Conservation (phyloP, 495 filamentous ascomycete genomes). For the Tuber borchii region DNA sequence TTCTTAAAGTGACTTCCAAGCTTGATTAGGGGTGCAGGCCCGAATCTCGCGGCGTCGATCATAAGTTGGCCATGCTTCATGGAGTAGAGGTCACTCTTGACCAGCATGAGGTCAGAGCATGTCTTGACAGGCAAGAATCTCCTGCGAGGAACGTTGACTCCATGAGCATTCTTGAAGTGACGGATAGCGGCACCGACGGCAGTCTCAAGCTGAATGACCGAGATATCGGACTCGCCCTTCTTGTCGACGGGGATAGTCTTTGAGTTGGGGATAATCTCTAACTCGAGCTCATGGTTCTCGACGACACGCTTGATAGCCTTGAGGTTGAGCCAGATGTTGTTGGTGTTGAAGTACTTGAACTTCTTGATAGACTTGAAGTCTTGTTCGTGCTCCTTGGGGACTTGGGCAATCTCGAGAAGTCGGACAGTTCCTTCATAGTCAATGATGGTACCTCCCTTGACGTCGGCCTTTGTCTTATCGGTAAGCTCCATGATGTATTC, state of each 20-base stretch:
- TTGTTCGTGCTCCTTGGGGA: conserved; percentile 99
- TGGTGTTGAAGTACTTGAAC: conserved; percentile 99
- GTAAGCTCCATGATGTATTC: conserved; percentile 99
- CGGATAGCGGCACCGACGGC: conserved; percentile 97
- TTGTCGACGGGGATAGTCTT: conserved; percentile 98
- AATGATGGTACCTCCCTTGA: conserved; percentile 99
- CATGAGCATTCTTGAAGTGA: conserved; percentile 96
- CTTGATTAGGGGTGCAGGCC: conserved; percentile 98
- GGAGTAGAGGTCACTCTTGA: conserved; percentile 99
- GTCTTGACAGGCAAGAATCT: conserved; percentile 99
- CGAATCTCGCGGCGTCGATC: conserved; percentile 92
- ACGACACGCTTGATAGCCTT: conserved; percentile 97
- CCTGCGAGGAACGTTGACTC: conserved; percentile 95
- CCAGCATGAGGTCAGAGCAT: conserved; percentile 97
- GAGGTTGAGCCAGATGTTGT: conserved; percentile 99
- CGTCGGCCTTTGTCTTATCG: conserved; percentile 99
- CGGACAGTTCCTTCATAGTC: conserved; percentile 95
- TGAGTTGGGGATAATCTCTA: conserved; percentile 99
- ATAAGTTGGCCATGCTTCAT: conserved; percentile 96
- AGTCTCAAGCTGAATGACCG: conserved; percentile 96
- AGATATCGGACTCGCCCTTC: conserved; percentile 97
- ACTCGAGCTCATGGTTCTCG: conserved; percentile 94
- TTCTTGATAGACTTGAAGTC: conserved; percentile 99
- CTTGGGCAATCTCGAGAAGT: conserved; percentile 96
- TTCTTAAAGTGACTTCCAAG: conserved; percentile 99